Percentiles rank a stretch among this genome's conserved stretches.
phyloP scores from a whole-genome alignment of 176 grass and related monocot species.

The Calamus simplicifolius region DNA sequence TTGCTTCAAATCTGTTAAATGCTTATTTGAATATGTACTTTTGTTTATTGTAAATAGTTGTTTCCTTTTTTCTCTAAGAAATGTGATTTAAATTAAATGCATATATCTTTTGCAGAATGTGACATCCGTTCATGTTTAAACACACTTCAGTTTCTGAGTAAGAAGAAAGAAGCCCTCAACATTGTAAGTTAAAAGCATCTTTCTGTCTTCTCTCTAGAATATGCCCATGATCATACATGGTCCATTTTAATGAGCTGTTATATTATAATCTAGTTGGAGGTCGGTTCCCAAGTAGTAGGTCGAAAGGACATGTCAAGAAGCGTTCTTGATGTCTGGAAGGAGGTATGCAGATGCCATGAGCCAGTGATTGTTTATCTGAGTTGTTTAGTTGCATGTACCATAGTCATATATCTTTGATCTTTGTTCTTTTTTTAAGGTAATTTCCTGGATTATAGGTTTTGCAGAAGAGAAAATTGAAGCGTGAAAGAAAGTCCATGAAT shows the following conservation, averaged over 20 bases:
- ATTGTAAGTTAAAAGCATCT: conserved; percentile 53
- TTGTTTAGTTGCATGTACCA: too few species aligned
- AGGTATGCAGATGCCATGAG: conserved; percentile 22
- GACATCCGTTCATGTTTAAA: conserved; percentile 95
- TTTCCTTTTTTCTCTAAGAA: too few species aligned
- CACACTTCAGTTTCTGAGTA: conserved; percentile 95
- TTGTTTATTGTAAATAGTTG: too few species aligned
- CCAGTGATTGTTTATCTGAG: too few species aligned
- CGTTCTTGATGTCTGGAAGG: conserved; percentile 79
- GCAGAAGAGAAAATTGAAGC: conserved; percentile 71
- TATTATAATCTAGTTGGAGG: conserved; percentile 40
- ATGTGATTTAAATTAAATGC: too few species aligned
- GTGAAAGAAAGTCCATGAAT: conserved; percentile 31
- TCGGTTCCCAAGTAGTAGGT: conserved; percentile 86
- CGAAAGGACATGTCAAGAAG: conserved; percentile 92
- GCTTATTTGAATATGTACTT: too few species aligned
- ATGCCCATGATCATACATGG: neutral
- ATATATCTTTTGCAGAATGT: conserved; percentile 56
- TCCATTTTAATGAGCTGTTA: conserved; percentile 9
- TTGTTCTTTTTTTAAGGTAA: conserved; percentile 1
- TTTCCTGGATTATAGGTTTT: conserved; percentile 45
- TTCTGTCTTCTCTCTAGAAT: neutral
- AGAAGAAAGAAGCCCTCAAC: conserved; percentile 63
- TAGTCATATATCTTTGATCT: too few species aligned
- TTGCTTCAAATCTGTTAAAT: too few species aligned